Evolutionary conservation across 2,329 filamentous ascomycete species (phyloP), one percentile per base, ranked within the genome.

Genomic region (Cytospora piceae): DNA sequence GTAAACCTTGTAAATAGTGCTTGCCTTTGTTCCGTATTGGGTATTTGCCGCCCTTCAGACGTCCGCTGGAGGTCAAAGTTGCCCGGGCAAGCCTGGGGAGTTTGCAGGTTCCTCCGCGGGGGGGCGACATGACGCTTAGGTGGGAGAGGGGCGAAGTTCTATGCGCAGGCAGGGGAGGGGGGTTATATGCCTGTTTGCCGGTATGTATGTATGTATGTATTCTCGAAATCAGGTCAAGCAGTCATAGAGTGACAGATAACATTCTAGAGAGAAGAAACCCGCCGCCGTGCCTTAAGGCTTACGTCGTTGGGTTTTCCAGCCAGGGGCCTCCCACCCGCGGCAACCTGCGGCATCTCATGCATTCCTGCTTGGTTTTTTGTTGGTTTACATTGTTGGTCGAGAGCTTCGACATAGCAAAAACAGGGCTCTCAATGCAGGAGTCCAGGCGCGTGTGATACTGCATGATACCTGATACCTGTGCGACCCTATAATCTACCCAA

Each of bases 401-500:
- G 39, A n/a, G 4, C 39, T 17, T 46, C n/a, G n/a, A 49, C n/a
- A 49, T 49, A 49, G 11, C 46, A 49, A 24, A 49, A 52, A 29
- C 58, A 42, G 31, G 42, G 17, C 20, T 15, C 42, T 46, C 39
- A 55, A 32, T 29, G 42, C 42, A 63, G 2, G 27, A 14, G 34
- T 37, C 34, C 34, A 37, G 34, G 46, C 39, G 31, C 34, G 14
- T 29, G 22, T 52, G 32, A 56, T 56, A 32, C 39, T 14, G 17
- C 17, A 51, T 56, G 37, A 62, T 34, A 49, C 59, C 27, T 15
- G 9, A 34, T 29, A 34, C 34, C 14, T 24, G 34, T 42, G 12
- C 3, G 34, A 32, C 24, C 27, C 29, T 53, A 57, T 61, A 54
- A 61, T 52, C 54, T 58, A 60, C 20, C 66, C 63, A 67, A 65